Evolutionary conservation across 176 grass and related monocot genomes (phyloP).

Genomic region (Stipa capillata): DNA sequence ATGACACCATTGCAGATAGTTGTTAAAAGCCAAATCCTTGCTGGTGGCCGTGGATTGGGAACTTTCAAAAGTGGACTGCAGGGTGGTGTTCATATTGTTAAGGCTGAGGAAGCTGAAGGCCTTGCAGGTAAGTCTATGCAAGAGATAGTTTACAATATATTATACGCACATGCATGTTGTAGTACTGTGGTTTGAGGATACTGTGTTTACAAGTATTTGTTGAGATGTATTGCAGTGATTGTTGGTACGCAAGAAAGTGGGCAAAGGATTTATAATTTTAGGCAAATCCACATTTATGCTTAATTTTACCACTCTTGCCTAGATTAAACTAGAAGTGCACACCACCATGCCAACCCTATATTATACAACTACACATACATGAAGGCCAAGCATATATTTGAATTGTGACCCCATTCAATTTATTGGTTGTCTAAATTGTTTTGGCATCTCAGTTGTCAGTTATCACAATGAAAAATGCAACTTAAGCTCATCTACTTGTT

Average conservation of each 20-base stretch:
- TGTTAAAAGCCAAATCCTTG: conserved; percentile 99
- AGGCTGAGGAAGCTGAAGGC: conserved; percentile 70
- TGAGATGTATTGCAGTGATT: not conserved
- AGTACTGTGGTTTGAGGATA: not conserved
- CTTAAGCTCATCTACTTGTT: not conserved
- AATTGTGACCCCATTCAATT: not conserved
- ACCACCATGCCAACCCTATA: not conserved
- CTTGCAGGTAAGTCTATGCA: conserved; percentile 47
- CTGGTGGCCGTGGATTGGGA: conserved; percentile 90
- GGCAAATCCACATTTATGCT: not conserved
- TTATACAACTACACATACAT: not conserved
- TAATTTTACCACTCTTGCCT: not conserved
- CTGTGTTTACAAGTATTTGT: not conserved
- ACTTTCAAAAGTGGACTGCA: conserved; percentile 97
- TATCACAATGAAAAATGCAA: not conserved
- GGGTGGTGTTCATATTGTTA: conserved; percentile 99
- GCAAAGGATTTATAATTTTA: not conserved
- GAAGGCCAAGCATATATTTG: not conserved
- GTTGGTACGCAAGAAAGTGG: not conserved
- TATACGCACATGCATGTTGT: conserved; percentile 9
- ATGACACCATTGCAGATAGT: conserved; percentile 53
- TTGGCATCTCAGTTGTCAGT: not conserved
- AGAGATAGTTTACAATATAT: not conserved
- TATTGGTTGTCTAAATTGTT: not conserved
- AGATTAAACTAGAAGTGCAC: not conserved